Evolutionary conservation across 2,329 filamentous ascomycete species (phyloP).

Genomic region (Hymenotorrendiella dingleyae): DNA sequence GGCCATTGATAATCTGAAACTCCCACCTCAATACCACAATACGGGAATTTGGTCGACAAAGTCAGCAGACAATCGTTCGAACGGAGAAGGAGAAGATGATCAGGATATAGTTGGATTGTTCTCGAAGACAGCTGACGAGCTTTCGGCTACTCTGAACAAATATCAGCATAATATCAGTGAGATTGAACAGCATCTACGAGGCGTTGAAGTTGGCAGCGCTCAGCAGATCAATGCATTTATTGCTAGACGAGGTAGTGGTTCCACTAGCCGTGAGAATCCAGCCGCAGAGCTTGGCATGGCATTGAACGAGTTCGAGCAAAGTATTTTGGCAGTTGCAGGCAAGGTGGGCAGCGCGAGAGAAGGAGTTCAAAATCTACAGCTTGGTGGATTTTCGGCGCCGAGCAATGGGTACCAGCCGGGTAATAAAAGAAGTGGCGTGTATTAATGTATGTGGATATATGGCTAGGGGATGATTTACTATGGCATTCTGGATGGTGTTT

Average conservation of each 20-base stretch:
- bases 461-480: constrained; percentile 3
- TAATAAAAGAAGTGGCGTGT: constrained; percentile 23
- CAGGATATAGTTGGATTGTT: constrained; percentile 60
- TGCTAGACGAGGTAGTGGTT: constrained; percentile 33
- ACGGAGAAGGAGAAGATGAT: constrained; percentile 38
- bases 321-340: constrained; percentile 57
- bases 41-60: constrained; percentile 37
- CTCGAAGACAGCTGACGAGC: constrained; percentile 55
- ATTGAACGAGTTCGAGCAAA: constrained; percentile 58
- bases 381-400: constrained; percentile 33
- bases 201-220: constrained; percentile 54
- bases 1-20: constrained; percentile 66
- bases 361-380: constrained; percentile 51
- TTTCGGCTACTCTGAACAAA: constrained; percentile 49
- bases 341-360: constrained; percentile 55
- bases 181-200: constrained; percentile 59
- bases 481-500: constrained; percentile 7
- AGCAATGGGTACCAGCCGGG: constrained; percentile 7
- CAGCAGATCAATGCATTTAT: constrained; percentile 54
- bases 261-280: constrained; percentile 37
- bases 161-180: constrained; percentile 56
- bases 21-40: constrained; percentile 53
- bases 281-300: constrained; percentile 50
- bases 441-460: constrained; percentile 16
- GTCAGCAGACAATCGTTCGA: constrained; percentile 34